Evolutionary conservation across 129 eudicot genomes (phyloP).

Genomic region (Glebionis coronaria): DNA sequence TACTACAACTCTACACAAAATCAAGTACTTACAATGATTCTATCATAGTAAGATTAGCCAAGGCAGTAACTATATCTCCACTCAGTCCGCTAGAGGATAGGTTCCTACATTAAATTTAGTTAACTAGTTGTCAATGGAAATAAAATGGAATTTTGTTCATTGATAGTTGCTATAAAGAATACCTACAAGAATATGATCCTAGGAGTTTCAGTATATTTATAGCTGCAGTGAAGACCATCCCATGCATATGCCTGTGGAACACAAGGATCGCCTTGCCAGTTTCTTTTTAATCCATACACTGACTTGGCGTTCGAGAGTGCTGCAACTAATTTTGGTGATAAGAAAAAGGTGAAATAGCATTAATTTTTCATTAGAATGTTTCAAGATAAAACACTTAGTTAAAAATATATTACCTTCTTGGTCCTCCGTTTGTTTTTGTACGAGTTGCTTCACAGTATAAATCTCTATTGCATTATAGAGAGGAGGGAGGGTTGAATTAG

Average conservation of each 20-base stretch:
- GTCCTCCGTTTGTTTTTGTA: constrained; percentile 22
- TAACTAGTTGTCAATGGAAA: neutral
- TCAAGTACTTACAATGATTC: constrained; percentile 33
- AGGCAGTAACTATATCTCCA: constrained; percentile 24
- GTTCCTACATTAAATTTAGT: constrained; percentile 15
- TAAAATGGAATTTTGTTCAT: neutral
- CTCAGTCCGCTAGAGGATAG: constrained; percentile 24
- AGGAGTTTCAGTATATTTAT: neutral
- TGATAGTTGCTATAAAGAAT: neutral
- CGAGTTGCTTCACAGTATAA: constrained; percentile 12
- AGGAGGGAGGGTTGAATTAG: constrained; percentile 31
- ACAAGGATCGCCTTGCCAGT: constrained; percentile 46
- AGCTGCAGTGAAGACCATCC: neutral
- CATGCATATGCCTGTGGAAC: neutral
- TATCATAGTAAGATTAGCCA: constrained; percentile 24
- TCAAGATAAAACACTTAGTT: neutral
- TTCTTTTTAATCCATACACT: constrained; percentile 14
- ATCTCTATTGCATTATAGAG: constrained; percentile 31
- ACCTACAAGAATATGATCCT: neutral
- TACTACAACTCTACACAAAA: no score
- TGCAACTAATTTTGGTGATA: constrained; percentile 13
- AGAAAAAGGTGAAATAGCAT: neutral
- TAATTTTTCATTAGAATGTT: neutral
- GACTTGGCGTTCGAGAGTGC: constrained; percentile 34
- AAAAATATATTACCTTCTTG: constrained; percentile 18